These are phyloP conservation scores for Globisporangium spiculum DNA, from an alignment of 352 stramenopile species.

Conservation along the genomic window DNA sequence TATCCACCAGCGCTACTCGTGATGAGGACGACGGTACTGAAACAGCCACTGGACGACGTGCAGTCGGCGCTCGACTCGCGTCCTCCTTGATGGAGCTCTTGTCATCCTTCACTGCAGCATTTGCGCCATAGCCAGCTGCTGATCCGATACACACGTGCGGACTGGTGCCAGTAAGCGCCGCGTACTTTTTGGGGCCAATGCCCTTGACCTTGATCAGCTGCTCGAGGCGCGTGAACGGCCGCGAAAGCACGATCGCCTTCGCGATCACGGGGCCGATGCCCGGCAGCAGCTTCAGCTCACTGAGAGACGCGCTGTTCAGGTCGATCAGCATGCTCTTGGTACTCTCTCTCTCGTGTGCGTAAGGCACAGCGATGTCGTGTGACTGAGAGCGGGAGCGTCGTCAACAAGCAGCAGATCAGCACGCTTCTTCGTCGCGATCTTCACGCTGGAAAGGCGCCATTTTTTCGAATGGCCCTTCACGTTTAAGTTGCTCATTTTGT, in stretches of 20 bases:
- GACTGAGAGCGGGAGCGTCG: background rate
- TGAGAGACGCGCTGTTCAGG: slow-evolving; percentile 31
- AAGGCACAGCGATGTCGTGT: no score
- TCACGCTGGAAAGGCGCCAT: background rate
- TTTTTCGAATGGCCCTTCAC: background rate
- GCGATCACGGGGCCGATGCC: slow-evolving; percentile 42
- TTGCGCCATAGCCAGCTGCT: background rate
- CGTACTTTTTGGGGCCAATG: slow-evolving; percentile 38
- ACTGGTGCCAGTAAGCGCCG: background rate
- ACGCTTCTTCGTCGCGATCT: background rate
- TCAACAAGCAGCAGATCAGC: background rate
- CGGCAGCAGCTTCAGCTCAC: slow-evolving; percentile 35
- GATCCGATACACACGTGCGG: background rate
- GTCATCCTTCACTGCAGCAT: background rate
- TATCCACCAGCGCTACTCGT: background rate
- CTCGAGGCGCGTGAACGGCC: slow-evolving; percentile 37
- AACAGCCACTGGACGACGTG: background rate
- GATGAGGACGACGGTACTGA: background rate
- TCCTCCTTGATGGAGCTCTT: background rate
- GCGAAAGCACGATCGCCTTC: slow-evolving; percentile 36
- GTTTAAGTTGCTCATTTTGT: no score
- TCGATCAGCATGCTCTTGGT: slow-evolving; percentile 16
- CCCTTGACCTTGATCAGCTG: slow-evolving; percentile 41
- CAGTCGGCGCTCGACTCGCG: background rate
- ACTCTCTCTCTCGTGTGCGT: background rate